Evolutionary conservation across 1,284 basidiomycete genomes (phyloP).

Genomic region (Microbotryum silenes-acaulis): DNA sequence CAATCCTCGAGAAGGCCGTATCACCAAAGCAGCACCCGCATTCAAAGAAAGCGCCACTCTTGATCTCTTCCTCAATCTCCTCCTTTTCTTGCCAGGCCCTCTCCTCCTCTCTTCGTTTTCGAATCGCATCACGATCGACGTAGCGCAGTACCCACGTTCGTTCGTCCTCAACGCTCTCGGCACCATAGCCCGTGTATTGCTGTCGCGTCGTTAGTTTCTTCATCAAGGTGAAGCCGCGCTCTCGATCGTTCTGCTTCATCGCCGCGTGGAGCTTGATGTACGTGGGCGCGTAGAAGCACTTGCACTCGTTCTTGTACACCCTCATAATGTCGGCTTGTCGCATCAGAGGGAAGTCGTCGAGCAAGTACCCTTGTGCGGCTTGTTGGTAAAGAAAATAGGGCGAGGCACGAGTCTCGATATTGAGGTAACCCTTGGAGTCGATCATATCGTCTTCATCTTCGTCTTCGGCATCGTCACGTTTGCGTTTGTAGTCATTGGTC

Average conservation of each 20-base stretch:
- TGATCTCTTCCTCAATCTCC: conserved; percentile 23
- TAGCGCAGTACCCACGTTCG: conserved; percentile 14
- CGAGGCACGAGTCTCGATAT: not conserved
- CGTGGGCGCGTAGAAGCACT: conserved; percentile 17
- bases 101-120: not conserved
- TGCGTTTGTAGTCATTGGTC: conserved; percentile 11
- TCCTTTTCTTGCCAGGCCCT: conserved; percentile 11
- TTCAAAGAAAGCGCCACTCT: conserved; percentile 30
- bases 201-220: not conserved
- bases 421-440: conserved; percentile 1
- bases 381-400: conserved; percentile 4
- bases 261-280: conserved; percentile 7
- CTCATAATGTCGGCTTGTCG: conserved; percentile 11
- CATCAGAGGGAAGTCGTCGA: conserved; percentile 13
- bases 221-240: conserved; percentile 13
- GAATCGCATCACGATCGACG: not conserved
- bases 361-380: conserved; percentile 8
- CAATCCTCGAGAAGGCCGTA: conserved; percentile 11
- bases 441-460: not conserved
- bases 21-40: conserved; percentile 37
- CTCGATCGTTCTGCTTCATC: not conserved
- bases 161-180: conserved; percentile 18
- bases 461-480: not conserved
- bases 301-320: conserved; percentile 4
- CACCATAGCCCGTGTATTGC: conserved; percentile 12